phyloP scores from a whole-genome alignment of 495 filamentous ascomycete species.

The Trichoderma gamsii region DNA sequence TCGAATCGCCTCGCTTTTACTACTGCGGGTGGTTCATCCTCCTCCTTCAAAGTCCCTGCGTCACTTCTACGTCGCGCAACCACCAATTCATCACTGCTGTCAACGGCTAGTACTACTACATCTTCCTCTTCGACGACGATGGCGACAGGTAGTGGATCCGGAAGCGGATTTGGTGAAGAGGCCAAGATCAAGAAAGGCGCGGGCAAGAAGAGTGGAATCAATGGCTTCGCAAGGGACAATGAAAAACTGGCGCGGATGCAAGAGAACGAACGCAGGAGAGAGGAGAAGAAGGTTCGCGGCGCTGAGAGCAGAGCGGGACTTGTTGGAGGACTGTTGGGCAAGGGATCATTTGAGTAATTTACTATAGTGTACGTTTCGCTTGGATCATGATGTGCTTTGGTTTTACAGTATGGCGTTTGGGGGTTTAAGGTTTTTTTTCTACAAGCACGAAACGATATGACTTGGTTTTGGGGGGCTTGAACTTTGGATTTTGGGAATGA shows the following conservation, averaged over 20 bases:
- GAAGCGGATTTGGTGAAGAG: slow-evolving; percentile 32
- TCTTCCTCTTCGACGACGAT: slow-evolving; percentile 31
- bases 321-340: slow-evolving; percentile 47
- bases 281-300: slow-evolving; percentile 62
- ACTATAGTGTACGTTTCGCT: neutral
- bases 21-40: slow-evolving; percentile 25
- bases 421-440: neutral
- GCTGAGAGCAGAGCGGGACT: slow-evolving; percentile 44
- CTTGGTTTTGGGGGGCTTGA: neutral
- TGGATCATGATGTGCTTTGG: neutral
- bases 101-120: slow-evolving; percentile 22
- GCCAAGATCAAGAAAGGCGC: slow-evolving; percentile 65
- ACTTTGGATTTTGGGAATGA: neutral
- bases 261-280: slow-evolving; percentile 55
- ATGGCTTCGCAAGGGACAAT: slow-evolving; percentile 73
- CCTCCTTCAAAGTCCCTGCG: slow-evolving; percentile 65
- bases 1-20: slow-evolving; percentile 57
- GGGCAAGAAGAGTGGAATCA: slow-evolving; percentile 54
- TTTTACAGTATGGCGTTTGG: neutral
- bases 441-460: neutral
- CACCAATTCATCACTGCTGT: slow-evolving; percentile 48
- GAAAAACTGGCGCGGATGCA: slow-evolving; percentile 51
- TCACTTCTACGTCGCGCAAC: slow-evolving; percentile 69
- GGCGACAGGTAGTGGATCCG: slow-evolving; percentile 33
- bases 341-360: slow-evolving; percentile 42